Percentiles rank a stretch among this genome's conserved stretches.
Evolutionary conservation across 2,329 filamentous ascomycete genomes (phyloP).

Genomic region (Aspergillus tanneri): DNA sequence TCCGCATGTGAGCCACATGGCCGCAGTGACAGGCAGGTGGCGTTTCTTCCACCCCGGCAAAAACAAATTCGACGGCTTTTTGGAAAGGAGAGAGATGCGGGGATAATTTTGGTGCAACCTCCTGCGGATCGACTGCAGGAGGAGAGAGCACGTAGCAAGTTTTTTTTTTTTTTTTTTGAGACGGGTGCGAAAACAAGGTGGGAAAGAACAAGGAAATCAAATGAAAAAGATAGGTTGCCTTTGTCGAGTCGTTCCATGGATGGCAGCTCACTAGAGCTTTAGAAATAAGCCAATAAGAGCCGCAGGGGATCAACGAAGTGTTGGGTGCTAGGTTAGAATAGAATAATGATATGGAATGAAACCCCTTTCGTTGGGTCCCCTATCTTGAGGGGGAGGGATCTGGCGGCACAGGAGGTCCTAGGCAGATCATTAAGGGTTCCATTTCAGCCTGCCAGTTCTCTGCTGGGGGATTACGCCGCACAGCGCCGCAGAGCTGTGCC

Average conservation of each 20-base stretch:
- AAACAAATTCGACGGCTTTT: background rate
- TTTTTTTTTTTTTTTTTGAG: too few species aligned
- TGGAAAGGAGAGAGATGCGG: background rate
- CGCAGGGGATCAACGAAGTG: conserved; percentile 4
- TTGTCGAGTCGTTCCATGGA: background rate
- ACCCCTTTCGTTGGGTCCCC: background rate
- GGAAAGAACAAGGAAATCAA: background rate
- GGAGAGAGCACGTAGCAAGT: background rate
- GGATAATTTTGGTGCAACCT: background rate
- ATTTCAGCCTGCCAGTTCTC: conserved; percentile 1
- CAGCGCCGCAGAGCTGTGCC: conserved; percentile 14
- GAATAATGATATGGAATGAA: background rate
- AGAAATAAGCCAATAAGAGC: conserved; percentile 5
- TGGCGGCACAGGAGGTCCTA: background rate
- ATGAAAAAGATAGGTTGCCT: background rate
- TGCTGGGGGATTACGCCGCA: conserved; percentile 5
- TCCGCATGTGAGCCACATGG: background rate
- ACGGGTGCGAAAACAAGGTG: conserved; percentile 6
- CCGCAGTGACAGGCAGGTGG: background rate
- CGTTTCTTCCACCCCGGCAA: background rate
- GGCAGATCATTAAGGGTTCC: background rate
- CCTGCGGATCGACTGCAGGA: background rate
- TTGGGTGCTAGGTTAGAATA: conserved; percentile 7
- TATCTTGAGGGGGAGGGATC: background rate
- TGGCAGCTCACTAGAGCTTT: background rate